Evolutionary conservation across 108 stramenopile genomes (phyloP).

Genomic region (Cylindrotheca fusiformis): DNA sequence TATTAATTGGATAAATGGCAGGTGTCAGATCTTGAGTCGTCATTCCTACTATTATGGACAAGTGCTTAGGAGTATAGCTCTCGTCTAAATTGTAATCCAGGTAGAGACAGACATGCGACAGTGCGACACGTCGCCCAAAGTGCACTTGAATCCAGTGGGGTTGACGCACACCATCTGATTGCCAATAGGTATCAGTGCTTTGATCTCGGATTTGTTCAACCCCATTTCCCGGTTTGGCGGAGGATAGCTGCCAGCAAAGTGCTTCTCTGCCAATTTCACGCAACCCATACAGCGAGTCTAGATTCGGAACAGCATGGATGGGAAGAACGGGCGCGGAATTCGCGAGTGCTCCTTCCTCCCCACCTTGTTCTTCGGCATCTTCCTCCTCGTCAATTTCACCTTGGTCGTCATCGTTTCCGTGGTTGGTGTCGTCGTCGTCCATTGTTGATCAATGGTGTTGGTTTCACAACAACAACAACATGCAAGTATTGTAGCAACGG

Average conservation of each 20-base stretch:
- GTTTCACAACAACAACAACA: too few species aligned
- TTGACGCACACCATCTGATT: slow-evolving; percentile 84
- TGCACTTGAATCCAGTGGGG: slow-evolving; percentile 96
- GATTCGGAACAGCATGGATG: slow-evolving; percentile 51
- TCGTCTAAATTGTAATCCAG: slow-evolving; percentile 91
- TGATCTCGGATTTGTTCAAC: slow-evolving; percentile 91
- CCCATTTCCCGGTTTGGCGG: slow-evolving; percentile 97
- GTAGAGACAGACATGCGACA: slow-evolving; percentile 86
- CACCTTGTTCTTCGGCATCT: slow-evolving; percentile 22
- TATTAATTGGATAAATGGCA: slow-evolving; percentile 41
- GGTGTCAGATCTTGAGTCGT: slow-evolving; percentile 91
- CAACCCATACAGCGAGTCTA: slow-evolving; percentile 55
- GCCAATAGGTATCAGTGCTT: slow-evolving; percentile 91
- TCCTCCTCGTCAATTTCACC: slow-evolving; percentile 17
- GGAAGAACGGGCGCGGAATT: slow-evolving; percentile 22
- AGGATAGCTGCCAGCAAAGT: slow-evolving; percentile 85
- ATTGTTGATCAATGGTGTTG: neutral
- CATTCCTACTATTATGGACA: slow-evolving; percentile 82
- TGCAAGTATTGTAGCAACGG: too few species aligned
- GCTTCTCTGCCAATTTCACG: slow-evolving; percentile 86
- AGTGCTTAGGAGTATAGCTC: slow-evolving; percentile 93
- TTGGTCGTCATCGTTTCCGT: slow-evolving; percentile 8
- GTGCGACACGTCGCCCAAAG: slow-evolving; percentile 83
- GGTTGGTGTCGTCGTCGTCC: slow-evolving; percentile 10
- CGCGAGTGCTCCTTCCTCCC: slow-evolving; percentile 10